Percentiles rank a stretch among this genome's conserved stretches.
phyloP scores from a whole-genome alignment of 108 stramenopile species.

The Cylindrotheca closterium region DNA sequence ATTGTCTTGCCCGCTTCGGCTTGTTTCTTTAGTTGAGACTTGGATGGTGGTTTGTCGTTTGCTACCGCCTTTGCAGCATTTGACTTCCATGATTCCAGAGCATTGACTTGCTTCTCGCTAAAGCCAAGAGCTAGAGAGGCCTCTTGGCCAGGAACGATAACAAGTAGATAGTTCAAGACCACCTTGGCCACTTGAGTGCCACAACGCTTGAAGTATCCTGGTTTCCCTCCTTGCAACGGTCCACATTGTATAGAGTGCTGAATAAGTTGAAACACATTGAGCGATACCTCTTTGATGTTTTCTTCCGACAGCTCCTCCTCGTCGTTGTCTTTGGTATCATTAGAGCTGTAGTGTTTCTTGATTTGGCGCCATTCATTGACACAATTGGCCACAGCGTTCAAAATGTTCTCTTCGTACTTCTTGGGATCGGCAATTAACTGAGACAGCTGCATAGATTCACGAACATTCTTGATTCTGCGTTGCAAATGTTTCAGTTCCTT shows the following conservation, averaged over 20 bases:
- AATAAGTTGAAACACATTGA: constrained; percentile 51
- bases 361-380: constrained; percentile 73
- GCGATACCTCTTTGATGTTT: constrained; percentile 13
- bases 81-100: constrained; percentile 53
- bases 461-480: constrained; percentile 46
- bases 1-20: constrained; percentile 34
- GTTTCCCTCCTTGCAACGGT: constrained; percentile 70
- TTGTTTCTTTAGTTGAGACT: constrained; percentile 38
- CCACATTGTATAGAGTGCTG: constrained; percentile 74
- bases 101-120: constrained; percentile 57
- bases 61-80: constrained; percentile 58
- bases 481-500: constrained; percentile 54
- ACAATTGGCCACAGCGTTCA: constrained; percentile 60
- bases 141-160: constrained; percentile 8
- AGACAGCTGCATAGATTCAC: constrained; percentile 43
- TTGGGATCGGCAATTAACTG: constrained; percentile 39
- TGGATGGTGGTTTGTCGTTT: constrained; percentile 58
- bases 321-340: constrained; percentile 1
- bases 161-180: constrained; percentile 48
- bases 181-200: constrained; percentile 62
- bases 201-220: constrained; percentile 86
- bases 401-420: constrained; percentile 60
- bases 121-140: constrained; percentile 27
- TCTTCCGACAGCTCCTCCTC: constrained; percentile 5
- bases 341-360: constrained; percentile 29